Evolutionary conservation across 2,329 filamentous ascomycete species (phyloP).

Genomic region (Neofusicoccum umdonicola): DNA sequence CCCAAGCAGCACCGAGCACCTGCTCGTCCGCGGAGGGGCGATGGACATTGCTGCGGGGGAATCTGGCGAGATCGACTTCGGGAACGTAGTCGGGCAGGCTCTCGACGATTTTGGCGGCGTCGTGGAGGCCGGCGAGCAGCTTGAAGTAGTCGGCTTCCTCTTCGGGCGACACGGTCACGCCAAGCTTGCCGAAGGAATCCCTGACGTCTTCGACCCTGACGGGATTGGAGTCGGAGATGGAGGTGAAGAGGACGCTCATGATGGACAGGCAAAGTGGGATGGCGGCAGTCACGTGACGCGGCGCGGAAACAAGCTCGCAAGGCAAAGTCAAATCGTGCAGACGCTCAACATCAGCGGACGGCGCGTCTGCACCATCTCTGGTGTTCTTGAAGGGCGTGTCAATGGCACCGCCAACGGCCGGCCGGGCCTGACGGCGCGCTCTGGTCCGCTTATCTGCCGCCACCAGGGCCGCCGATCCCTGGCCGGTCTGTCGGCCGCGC

Average conservation of each 20-base stretch:
- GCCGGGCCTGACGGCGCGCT: background rate
- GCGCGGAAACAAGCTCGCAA: background rate
- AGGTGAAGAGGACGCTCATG: constrained; percentile 21
- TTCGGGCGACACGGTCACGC: constrained; percentile 36
- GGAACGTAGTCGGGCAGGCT: constrained; percentile 50
- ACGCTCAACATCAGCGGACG: background rate
- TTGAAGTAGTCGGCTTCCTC: constrained; percentile 49
- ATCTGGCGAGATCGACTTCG: constrained; percentile 40
- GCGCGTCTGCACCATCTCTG: background rate
- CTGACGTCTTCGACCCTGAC: background rate
- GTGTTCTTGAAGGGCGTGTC: background rate
- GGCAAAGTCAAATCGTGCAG: background rate
- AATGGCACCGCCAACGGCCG: background rate
- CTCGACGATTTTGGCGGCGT: constrained; percentile 48
- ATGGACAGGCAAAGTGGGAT: background rate
- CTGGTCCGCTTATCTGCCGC: constrained; percentile 7
- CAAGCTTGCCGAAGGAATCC: constrained; percentile 31
- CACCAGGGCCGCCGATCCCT: constrained; percentile 1
- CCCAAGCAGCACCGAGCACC: constrained; percentile 50
- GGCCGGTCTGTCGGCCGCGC: constrained; percentile 8
- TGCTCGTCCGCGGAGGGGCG: constrained; percentile 32
- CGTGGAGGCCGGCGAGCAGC: constrained; percentile 52
- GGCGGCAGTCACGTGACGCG: background rate
- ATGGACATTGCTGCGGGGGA: constrained; percentile 47
- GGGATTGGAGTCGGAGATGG: constrained; percentile 24